phyloP scores from a whole-genome alignment of 257 asterid species.

The Fraxinus anomala region DNA sequence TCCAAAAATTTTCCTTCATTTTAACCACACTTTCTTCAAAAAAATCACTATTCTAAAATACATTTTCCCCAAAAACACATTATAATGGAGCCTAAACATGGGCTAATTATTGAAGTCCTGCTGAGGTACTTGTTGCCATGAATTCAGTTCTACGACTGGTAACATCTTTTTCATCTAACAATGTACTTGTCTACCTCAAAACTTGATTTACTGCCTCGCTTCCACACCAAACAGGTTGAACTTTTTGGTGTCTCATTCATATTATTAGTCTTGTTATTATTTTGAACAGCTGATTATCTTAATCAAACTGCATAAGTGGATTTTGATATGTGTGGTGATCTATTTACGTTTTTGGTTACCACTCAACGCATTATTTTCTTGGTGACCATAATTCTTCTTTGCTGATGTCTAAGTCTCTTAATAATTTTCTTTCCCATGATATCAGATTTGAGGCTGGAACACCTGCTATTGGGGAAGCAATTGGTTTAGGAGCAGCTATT shows the following conservation, averaged over 20 bases:
- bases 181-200: not conserved
- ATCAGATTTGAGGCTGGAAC: slow-evolving; percentile 96
- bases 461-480: slow-evolving; percentile 93
- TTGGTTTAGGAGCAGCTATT: slow-evolving; percentile 88
- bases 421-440: slow-evolving; percentile 20
- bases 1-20: no score
- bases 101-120: no score
- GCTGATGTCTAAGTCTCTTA: slow-evolving; percentile 14
- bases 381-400: not conserved
- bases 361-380: slow-evolving; percentile 1
- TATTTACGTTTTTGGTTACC: not conserved
- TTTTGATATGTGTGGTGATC: not conserved
- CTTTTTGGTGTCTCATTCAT: slow-evolving; percentile 7
- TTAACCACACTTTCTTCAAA: no score
- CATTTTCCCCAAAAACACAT: no score
- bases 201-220: not conserved
- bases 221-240: not conserved
- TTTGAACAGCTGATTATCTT: not conserved
- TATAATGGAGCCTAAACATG: no score
- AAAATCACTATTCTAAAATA: no score
- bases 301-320: not conserved
- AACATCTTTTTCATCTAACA: not conserved
- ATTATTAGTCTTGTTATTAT: not conserved
- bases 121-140: not conserved
- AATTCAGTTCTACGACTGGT: slow-evolving; percentile 1